These are phyloP conservation scores for Pseudogymnoascus pannorum DNA, from an alignment of 2,329 filamentous ascomycete species.

Conservation along the genomic window DNA sequence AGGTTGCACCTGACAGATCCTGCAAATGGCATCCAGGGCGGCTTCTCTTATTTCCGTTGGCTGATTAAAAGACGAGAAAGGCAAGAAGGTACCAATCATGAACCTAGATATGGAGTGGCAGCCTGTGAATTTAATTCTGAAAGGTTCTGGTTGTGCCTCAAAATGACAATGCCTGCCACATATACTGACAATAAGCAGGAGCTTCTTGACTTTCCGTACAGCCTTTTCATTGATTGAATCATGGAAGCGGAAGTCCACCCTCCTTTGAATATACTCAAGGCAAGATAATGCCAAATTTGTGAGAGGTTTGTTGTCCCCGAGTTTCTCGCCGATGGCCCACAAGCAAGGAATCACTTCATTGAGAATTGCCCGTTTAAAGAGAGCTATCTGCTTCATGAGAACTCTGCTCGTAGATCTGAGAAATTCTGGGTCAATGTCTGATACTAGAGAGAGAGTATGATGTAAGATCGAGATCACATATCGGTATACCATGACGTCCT, in stretches of 20 bases:
- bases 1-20: slow-evolving; percentile 82
- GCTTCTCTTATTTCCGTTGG: slow-evolving; percentile 62
- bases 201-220: slow-evolving; percentile 47
- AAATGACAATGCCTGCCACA: slow-evolving; percentile 83
- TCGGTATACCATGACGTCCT: slow-evolving; percentile 71
- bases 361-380: slow-evolving; percentile 61
- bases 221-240: slow-evolving; percentile 37
- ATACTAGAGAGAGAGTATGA: slow-evolving; percentile 69
- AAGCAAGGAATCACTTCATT: slow-evolving; percentile 79
- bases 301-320: slow-evolving; percentile 61
- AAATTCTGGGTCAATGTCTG: slow-evolving; percentile 64
- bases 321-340: slow-evolving; percentile 71
- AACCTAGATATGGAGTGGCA: slow-evolving; percentile 63
- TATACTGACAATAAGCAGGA: slow-evolving; percentile 72
- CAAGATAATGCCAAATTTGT: slow-evolving; percentile 64
- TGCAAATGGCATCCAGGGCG: slow-evolving; percentile 72
- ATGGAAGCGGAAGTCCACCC: slow-evolving; percentile 13
- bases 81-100: slow-evolving; percentile 68
- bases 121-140: slow-evolving; percentile 56
- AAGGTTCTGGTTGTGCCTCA: slow-evolving; percentile 57
- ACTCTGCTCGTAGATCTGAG: slow-evolving; percentile 70
- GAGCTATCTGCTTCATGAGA: slow-evolving; percentile 66
- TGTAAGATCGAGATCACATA: slow-evolving; percentile 85
- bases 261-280: slow-evolving; percentile 38
- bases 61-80: slow-evolving; percentile 60